Evolutionary conservation across 768 basidiomycete species (phyloP).

Genomic region (Leccinum longicurvipes): DNA sequence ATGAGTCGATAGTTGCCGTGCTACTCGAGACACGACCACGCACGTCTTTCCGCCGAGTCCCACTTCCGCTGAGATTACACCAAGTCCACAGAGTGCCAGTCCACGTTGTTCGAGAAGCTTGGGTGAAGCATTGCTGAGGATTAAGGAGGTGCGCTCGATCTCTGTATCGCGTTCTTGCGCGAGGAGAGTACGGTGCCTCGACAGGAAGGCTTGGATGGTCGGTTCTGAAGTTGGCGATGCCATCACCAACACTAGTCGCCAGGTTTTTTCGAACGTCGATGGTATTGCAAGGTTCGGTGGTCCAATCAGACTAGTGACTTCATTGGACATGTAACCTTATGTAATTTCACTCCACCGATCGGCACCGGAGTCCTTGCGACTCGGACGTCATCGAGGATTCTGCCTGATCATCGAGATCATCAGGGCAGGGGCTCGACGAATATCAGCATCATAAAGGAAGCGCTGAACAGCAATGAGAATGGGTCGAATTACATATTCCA

Average conservation of each 20-base stretch:
- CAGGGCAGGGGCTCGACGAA: too few species aligned
- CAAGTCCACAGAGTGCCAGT: constrained; percentile 71
- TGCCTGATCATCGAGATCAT: too few species aligned
- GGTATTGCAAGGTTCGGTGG: too few species aligned
- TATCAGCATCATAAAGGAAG: too few species aligned
- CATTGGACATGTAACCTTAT: too few species aligned
- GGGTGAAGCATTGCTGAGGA: constrained; percentile 79
- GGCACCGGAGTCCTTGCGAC: too few species aligned
- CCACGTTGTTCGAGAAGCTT: constrained; percentile 88
- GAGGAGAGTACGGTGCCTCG: constrained; percentile 65
- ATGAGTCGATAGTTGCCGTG: neutral
- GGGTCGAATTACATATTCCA: too few species aligned
- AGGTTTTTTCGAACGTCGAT: too few species aligned
- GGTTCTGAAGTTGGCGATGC: constrained; percentile 18
- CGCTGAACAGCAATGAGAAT: too few species aligned
- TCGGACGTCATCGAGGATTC: too few species aligned
- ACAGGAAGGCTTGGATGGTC: constrained; percentile 55
- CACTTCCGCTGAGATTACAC: constrained; percentile 66
- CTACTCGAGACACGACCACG: constrained; percentile 8
- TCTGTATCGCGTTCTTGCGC: constrained; percentile 78
- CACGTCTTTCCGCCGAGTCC: constrained; percentile 94
- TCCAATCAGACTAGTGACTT: too few species aligned
- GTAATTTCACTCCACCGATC: too few species aligned
- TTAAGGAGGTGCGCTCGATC: constrained; percentile 70
- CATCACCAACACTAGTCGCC: constrained; percentile 4